Evolutionary conservation across 805 yeast genomes (phyloP), one percentile per base, ranked within the genome.

Genomic region (Metschnikowia bowlesiae): DNA sequence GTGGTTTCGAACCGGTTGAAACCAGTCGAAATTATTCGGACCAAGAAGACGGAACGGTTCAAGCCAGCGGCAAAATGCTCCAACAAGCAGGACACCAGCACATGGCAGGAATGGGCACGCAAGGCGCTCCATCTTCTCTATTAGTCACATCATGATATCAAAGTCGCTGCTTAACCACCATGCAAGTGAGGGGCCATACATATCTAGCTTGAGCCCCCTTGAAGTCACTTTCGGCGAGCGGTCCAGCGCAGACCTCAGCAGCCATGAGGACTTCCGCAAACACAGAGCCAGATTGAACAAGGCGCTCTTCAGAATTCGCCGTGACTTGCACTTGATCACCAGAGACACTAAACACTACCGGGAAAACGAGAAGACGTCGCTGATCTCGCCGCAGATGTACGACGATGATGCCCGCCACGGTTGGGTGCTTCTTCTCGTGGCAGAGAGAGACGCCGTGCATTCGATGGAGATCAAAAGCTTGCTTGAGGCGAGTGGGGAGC

Each of bases 401-500:
- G 74, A 68, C 4, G 53, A 64, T 18, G 81, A 87, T 58, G 64
- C 66, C 10, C 70, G 76, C 53, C 81, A 70, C 61, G 92, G 84
- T 34, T 72, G 75, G 37, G 67, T 89, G 28, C 65, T 82, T n/a
- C 69, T 90, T 26, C 71, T 82, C 50, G 76, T 78, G n/a, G 83
- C 86, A 1, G 98, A 94, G 66, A 79, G 96, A 62, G 88, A 89
- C 57, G 71, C 84, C 62, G 74, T 89, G 31, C 80, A 77, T 57
- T 85, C 91, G 1, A 75, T 82, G 64, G 90, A 85, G 65, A 73
- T 83, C 47, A 79, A 80, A 52, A 68, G 78, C 9, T 65, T 76
- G 44, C 65, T 81, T 53, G 88, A 81, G 53, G 74, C 81, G 38
- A 78, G 79, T 51, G 72, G 76, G 10, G 74, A 80, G 8, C 69